Base-by-base conservation (phyloP, 345 rosid species). In the Microthlaspi erraticum region DNA sequence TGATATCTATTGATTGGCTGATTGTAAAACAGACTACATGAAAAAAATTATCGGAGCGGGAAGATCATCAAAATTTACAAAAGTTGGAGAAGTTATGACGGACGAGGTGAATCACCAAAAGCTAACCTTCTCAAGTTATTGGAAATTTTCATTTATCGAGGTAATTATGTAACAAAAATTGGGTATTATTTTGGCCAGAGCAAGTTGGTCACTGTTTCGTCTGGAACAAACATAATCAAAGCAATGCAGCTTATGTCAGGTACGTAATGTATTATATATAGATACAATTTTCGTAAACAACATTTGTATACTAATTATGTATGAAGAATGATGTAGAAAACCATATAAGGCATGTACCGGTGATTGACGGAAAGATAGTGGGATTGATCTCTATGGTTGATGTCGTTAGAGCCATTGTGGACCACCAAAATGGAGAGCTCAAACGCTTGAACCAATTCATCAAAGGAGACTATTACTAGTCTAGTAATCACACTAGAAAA, bases 211-310 rank as follows among this genome's bases (percentile, higher is more conserved):
- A 87, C 86, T 13, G 91, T 90, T 70, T 80, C 93, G 14, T 85
- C 93, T 1, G 89, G 81, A 57, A 89, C 86, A 45, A 86, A 78
- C 74, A 80, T 90, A 70, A 81, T 86, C 20, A 80, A 78, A 64
- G 97, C 97, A 70, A 90, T 90, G 98, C 84, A 86, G 72, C 92
- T 93, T 20, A 93, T 90, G 96, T 87, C 96, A 80, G 97, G 98
- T 90, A 80, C 96, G 98, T 90, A 75, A 51, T 37, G 7, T 34
- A 8, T 19, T 44, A 18, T 43, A 23, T 1, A 48, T 50, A 39
- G 10, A 63, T 29, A 18, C 50, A 36, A 4, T 13, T 19, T 20
- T 55, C 2, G 11, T 5, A 20, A 10, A 2, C 31, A 48, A 11
- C 33, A 10, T 39, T 9, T 23, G 2, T 6, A 10, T 26, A 26